Evolutionary conservation across 306 rosid species (phyloP), one percentile per base, ranked within the genome.

Genomic region (Acacia melanoxylon): DNA sequence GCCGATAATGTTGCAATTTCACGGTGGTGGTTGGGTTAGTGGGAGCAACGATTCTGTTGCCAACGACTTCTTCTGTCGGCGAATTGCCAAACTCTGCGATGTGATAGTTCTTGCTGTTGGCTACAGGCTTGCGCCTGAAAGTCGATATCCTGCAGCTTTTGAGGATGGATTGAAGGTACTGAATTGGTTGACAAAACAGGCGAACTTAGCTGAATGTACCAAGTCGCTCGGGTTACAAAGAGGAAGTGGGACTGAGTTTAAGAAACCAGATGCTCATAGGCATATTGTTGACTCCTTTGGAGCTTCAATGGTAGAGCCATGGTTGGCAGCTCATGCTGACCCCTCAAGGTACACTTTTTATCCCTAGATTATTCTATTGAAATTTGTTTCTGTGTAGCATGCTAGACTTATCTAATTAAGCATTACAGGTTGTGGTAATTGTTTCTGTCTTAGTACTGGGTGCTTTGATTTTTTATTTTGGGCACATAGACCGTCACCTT

Each of bases 21-120:
- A 95, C 77, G 98, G 99, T 0, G 99, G 99, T 10, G 99, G 98
- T 5, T 95, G 99, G 99, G 98, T 95, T 19, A 92, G 97, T 70
- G 99, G 99, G 58, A 92, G 98, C 82, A 91, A 83, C 31, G 98
- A 93, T 76, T 91, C 99, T 7, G 93, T 80, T 13, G 94, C 98
- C 10, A 95, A 93, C 37, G 98, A 92, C 44, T 63, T 82, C 13
- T 95, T 95, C 82, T 93, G 99, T 37, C 86, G 99, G 78, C 85
- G 97, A 81, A 88, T 93, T 29, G 89, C 96, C 5, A 93, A 92
- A 84, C 31, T 92, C 12, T 95, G 97, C 14, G 99, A 95, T 45
- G 98, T 92, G 65, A 85, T 95, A 16, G 97, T 93, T 3, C 65
- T 95, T 5, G 94, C 98, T 0, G 94, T 93, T 1, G 99, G 99